These are phyloP conservation scores for Ophiostoma novo-ulmi DNA, from an alignment of 2,329 filamentous ascomycete genomes.

Conservation along the genomic window DNA sequence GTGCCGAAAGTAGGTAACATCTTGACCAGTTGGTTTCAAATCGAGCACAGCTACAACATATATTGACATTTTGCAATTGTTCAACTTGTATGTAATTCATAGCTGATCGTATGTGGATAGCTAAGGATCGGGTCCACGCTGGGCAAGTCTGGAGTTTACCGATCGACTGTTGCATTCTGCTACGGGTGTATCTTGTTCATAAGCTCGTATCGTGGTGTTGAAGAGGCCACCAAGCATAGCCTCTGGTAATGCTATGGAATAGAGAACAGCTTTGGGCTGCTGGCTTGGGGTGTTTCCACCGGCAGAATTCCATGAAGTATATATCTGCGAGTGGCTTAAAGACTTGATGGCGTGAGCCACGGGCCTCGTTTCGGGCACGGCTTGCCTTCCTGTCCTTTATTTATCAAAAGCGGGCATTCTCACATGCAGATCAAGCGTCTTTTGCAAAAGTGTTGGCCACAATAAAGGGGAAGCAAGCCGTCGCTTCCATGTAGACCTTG, in stretches of 20 bases:
- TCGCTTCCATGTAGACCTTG: slow-evolving; percentile 71
- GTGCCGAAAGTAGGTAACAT: no score
- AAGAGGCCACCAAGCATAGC: neutral
- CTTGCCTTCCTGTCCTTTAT: neutral
- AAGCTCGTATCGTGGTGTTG: neutral
- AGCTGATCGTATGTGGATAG: no score
- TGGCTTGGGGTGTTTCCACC: neutral
- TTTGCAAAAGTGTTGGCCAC: slow-evolving; percentile 64
- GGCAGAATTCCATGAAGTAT: neutral
- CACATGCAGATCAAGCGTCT: slow-evolving; percentile 32
- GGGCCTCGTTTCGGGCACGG: neutral
- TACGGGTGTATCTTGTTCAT: slow-evolving; percentile 3
- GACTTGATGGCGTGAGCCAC: neutral
- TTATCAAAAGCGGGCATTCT: neutral
- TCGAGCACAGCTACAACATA: neutral
- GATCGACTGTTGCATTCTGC: neutral
- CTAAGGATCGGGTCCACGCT: neutral
- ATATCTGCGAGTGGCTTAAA: neutral
- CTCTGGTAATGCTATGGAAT: neutral
- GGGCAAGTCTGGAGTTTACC: neutral
- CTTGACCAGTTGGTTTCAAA: no score
- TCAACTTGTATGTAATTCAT: neutral
- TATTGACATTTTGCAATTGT: neutral
- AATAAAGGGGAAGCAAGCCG: slow-evolving; percentile 60
- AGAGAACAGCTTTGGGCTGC: neutral